Percentiles rank a stretch among this genome's conserved stretches.
Evolutionary conservation across 768 basidiomycete species (phyloP).

Genomic region (Cystofilobasidium bisporidii): DNA sequence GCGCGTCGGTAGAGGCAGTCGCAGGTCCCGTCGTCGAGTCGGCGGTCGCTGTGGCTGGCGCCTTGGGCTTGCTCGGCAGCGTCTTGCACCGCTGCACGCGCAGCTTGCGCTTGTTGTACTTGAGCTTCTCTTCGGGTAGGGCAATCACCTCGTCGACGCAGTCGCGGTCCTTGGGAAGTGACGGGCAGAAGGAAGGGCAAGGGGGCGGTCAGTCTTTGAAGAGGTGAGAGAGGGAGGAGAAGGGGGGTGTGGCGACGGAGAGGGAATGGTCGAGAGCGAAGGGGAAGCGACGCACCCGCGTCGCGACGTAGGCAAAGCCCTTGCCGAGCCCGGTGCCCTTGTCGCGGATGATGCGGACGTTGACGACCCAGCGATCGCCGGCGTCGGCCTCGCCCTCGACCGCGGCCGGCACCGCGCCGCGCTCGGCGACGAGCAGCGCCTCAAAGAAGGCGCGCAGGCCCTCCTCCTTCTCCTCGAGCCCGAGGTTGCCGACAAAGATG

Average conservation of each 20-base stretch:
- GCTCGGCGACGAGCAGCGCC: constrained; percentile 57
- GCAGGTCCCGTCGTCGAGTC: neutral
- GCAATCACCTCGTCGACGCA: constrained; percentile 89
- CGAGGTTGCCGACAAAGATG: constrained; percentile 84
- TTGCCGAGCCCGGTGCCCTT: constrained; percentile 87
- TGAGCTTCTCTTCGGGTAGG: constrained; percentile 63
- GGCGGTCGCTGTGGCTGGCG: constrained; percentile 8
- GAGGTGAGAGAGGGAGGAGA: neutral
- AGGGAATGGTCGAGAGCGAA: neutral
- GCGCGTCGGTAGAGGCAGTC: constrained; percentile 29
- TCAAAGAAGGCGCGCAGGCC: constrained; percentile 83
- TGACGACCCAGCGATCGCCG: constrained; percentile 52
- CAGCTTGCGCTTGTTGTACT: constrained; percentile 84
- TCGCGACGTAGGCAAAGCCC: constrained; percentile 88
- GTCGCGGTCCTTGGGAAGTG: constrained; percentile 58
- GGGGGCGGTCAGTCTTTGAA: no score
- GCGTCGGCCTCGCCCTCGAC: constrained; percentile 28
- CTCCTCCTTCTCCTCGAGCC: constrained; percentile 84
- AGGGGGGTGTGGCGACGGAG: no score
- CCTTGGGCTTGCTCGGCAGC: constrained; percentile 40
- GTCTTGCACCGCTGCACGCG: constrained; percentile 85
- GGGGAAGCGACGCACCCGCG: constrained; percentile 51
- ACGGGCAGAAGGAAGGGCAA: neutral
- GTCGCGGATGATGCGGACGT: constrained; percentile 81
- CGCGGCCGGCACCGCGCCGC: constrained; percentile 44